Conservation (phyloP, 768 basidiomycete species). For the Boletus tomentosulus region DNA sequence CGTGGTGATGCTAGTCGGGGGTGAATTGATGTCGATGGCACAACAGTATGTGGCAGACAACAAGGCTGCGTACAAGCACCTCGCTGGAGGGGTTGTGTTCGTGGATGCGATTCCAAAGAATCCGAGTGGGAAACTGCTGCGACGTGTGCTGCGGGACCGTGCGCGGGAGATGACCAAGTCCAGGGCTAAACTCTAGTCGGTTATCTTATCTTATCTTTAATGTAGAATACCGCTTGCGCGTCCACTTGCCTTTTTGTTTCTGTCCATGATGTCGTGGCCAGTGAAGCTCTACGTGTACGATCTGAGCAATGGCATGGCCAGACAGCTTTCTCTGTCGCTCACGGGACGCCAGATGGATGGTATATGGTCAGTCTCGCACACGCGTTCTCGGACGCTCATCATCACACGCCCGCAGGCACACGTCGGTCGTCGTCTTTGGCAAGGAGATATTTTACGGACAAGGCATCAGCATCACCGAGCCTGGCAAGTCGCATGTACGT, state of each 20-base stretch:
- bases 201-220: conserved; percentile 22
- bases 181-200: conserved; percentile 23
- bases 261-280: conserved; percentile 22
- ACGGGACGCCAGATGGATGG: conserved; percentile 91
- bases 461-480: conserved; percentile 67
- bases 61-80: conserved; percentile 55
- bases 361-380: conserved; percentile 60
- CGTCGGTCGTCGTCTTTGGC: conserved; percentile 82
- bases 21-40: background rate
- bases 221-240: conserved; percentile 15
- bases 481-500: conserved; percentile 78
- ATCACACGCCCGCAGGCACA: conserved; percentile 60
- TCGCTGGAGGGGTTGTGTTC: conserved; percentile 52
- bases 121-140: conserved; percentile 56
- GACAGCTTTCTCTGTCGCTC: conserved; percentile 70
- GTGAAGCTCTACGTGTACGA: conserved; percentile 91
- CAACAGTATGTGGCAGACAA: conserved; percentile 49
- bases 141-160: conserved; percentile 49
- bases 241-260: background rate
- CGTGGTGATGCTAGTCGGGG: conserved; percentile 1
- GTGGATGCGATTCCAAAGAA: conserved; percentile 55
- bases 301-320: conserved; percentile 82
- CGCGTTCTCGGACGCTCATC: conserved; percentile 5
- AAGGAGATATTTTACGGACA: conserved; percentile 90
- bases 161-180: conserved; percentile 32